Percentiles rank a stretch among this genome's conserved stretches.
Evolutionary conservation across 176 grass and related monocot genomes (phyloP).

Genomic region (Lolium perenne): DNA sequence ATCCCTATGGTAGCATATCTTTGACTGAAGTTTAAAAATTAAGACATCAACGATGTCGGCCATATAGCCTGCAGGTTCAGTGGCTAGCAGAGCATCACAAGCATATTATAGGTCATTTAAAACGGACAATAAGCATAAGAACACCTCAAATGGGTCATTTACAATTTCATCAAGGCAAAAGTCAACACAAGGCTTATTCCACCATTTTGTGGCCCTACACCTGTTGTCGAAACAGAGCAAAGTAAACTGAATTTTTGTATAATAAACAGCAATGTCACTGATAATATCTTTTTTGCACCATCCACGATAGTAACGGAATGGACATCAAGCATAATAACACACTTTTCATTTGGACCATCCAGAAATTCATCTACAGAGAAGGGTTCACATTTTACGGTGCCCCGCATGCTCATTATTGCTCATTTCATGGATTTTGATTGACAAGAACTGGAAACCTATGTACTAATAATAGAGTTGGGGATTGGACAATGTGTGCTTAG

Average conservation of each 20-base stretch:
- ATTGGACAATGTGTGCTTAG: neutral
- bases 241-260: too few species aligned
- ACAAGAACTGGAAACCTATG: neutral
- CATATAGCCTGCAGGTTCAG: neutral
- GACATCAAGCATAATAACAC: neutral
- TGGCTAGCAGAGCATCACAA: neutral
- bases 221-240: too few species aligned
- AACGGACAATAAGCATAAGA: neutral
- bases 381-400: neutral
- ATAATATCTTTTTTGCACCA: too few species aligned
- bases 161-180: too few species aligned
- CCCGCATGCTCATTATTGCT: neutral
- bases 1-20: constrained; percentile 23
- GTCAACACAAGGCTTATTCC: too few species aligned
- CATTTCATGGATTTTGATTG: neutral
- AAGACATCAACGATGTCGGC: neutral
- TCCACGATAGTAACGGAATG: neutral
- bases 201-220: too few species aligned
- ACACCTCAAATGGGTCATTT: too few species aligned
- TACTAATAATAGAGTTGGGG: neutral
- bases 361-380: constrained; percentile 2
- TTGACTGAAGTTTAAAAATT: constrained; percentile 23
- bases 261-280: too few species aligned
- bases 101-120: neutral
- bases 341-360: neutral